Evolutionary conservation across 176 grass and related monocot species (phyloP), one percentile per base, ranked within the genome.

Genomic region (Poa annua): DNA sequence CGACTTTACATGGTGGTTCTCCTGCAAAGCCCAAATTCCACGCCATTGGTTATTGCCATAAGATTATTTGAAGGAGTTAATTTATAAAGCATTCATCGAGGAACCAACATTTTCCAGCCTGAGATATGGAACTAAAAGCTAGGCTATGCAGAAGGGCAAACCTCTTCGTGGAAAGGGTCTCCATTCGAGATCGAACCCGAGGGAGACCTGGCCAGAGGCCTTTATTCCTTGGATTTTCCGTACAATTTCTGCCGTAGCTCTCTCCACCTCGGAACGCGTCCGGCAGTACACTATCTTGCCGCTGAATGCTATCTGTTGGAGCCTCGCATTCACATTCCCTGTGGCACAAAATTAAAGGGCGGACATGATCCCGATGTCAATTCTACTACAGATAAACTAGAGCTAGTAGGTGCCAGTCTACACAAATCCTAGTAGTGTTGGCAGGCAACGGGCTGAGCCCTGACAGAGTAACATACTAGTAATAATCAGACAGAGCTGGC

Each of bases 121-220:
- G 76, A 70, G 8, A 15, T 8, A 83, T 35, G 17, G 3, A 44
- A 29, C 19, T 59, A 59, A 21, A 78, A 42, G 11, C 26, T 61
- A 60, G 3, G 68, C 38, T 62, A 84, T 13, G 33, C 11, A 78
- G 52, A 86, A 93, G 14, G 44, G 69, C 82, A 6, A 86, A 98
- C 96, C 93, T 92, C 89, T 83, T 70, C 85, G 83, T 21, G 92
- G 87, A 49, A 93, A 83, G 77, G 93, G 93, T 45, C 39, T 92
- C 91, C 93, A 96, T 62, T 96, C 96, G 2, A 99, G 92, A 84
- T 99, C 91, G 45, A 99, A 99, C 17, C 93, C 96, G 75, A 99
- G 80, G 81, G 89, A 79, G 63, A 96, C 89, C 26, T 32, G 83
- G 42, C 79, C 71, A 39, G 69, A n/a, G 32, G 68, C 48, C 69